Conservation (phyloP, 768 basidiomycete genomes). For the Pulveroboletus sp. region DNA sequence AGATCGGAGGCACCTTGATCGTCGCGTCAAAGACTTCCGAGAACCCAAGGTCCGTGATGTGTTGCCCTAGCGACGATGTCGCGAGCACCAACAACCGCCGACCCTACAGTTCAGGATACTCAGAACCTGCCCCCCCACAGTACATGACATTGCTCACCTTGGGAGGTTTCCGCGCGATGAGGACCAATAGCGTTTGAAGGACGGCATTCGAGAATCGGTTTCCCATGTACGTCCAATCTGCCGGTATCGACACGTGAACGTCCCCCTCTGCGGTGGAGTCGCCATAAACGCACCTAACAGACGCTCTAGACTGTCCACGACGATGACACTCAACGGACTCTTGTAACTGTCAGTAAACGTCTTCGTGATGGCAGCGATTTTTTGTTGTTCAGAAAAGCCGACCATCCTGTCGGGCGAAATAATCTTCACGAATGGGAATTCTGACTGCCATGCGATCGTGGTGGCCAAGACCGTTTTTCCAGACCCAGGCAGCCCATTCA, state of each 20-base stretch:
- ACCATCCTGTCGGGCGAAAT: conserved; percentile 97
- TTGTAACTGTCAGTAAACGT: conserved; percentile 95
- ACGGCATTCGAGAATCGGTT: conserved; percentile 95
- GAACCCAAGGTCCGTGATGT: conserved; percentile 85
- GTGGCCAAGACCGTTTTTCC: conserved; percentile 96
- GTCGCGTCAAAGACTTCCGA: conserved; percentile 88
- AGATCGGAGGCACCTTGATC: conserved; percentile 79
- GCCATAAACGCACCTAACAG: conserved; percentile 63
- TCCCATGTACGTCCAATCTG: conserved; percentile 96
- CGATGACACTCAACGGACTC: conserved; percentile 92
- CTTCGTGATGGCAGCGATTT: conserved; percentile 87
- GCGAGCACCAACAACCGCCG: conserved; percentile 89
- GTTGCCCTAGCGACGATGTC: conserved; percentile 83
- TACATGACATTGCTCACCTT: conserved; percentile 53
- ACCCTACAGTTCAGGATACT: conserved; percentile 48
- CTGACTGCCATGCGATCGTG: conserved; percentile 88
- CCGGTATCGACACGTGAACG: conserved; percentile 3
- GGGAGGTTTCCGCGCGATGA: conserved; percentile 86
- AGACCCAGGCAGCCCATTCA: conserved; percentile 86
- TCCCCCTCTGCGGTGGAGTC: neutral
- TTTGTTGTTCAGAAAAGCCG: conserved; percentile 88
- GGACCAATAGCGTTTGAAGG: conserved; percentile 83
- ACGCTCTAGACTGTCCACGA: conserved; percentile 92
- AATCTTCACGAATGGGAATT: conserved; percentile 97
- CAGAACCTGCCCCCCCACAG: neutral